Conservation (phyloP, 495 filamentous ascomycete species). For the Copromyces sp. region DNA sequence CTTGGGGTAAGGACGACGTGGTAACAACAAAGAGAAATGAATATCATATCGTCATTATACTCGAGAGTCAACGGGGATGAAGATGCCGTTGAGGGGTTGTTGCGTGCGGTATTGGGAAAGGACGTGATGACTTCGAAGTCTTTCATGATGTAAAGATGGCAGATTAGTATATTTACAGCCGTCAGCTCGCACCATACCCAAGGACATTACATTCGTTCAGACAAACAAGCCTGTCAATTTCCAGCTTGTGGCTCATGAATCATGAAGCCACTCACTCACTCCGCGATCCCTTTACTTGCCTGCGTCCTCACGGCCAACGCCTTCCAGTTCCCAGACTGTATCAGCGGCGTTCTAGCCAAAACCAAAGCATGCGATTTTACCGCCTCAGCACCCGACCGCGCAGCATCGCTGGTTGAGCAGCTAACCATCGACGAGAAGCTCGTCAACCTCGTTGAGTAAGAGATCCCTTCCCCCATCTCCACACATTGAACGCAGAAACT, state of each 20-base stretch:
- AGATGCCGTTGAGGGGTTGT: background rate
- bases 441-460: slow-evolving; percentile 16
- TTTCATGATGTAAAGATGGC: background rate
- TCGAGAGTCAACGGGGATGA: background rate
- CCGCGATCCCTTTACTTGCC: background rate
- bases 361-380: background rate
- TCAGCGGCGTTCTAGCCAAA: background rate
- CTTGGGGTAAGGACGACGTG: background rate
- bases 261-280: background rate
- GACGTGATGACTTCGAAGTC: background rate
- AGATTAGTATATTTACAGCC: background rate
- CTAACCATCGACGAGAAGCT: slow-evolving; percentile 33
- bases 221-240: background rate
- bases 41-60: background rate
- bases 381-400: slow-evolving; percentile 11
- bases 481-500: background rate
- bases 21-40: background rate
- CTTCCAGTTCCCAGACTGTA: slow-evolving; percentile 4
- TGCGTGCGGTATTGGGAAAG: background rate
- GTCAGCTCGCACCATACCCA: background rate
- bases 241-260: background rate
- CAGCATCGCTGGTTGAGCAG: slow-evolving; percentile 27
- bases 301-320: background rate
- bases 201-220: background rate
- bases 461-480: background rate